These are phyloP conservation scores for Crotalaria pallida DNA, from an alignment of 306 rosid genomes.

Conservation along the genomic window DNA sequence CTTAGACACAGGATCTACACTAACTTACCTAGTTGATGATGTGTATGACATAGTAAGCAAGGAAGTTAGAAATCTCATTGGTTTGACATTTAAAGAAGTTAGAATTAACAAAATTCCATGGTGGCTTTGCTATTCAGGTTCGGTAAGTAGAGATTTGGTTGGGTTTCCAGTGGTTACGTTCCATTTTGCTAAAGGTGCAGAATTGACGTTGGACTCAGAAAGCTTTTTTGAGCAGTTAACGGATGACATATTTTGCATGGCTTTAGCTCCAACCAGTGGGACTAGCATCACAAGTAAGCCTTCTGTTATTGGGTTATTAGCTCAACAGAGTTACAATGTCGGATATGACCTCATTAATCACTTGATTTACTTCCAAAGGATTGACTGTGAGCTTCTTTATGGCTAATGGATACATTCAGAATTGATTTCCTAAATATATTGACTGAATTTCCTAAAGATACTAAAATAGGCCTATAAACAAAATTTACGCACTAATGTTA, in stretches of 20 bases:
- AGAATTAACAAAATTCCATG: background rate
- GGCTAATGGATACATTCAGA: background rate
- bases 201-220: constrained; percentile 24
- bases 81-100: background rate
- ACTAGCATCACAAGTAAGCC: background rate
- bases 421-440: no score
- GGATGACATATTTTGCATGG: constrained; percentile 18
- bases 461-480: background rate
- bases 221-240: constrained; percentile 20
- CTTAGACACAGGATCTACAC: constrained; percentile 30
- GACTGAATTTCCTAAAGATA: no score
- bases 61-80: constrained; percentile 18
- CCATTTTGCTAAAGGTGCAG: constrained; percentile 33
- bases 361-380: constrained; percentile 29
- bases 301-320: constrained; percentile 32
- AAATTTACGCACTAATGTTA: background rate
- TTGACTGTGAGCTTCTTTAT: constrained; percentile 37
- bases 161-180: constrained; percentile 40
- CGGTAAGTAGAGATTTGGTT: constrained; percentile 8
- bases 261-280: background rate
- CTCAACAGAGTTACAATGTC: constrained; percentile 41
- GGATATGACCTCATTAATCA: constrained; percentile 26
- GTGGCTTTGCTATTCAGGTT: constrained; percentile 28
- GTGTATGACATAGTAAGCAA: background rate
- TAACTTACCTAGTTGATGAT: constrained; percentile 15